Percentiles rank a stretch among this genome's conserved stretches.
These are phyloP conservation scores for Paramicrosporidium saccamoebae DNA, from an alignment of 371 early-diverging fungal species.

Conservation along the genomic window DNA sequence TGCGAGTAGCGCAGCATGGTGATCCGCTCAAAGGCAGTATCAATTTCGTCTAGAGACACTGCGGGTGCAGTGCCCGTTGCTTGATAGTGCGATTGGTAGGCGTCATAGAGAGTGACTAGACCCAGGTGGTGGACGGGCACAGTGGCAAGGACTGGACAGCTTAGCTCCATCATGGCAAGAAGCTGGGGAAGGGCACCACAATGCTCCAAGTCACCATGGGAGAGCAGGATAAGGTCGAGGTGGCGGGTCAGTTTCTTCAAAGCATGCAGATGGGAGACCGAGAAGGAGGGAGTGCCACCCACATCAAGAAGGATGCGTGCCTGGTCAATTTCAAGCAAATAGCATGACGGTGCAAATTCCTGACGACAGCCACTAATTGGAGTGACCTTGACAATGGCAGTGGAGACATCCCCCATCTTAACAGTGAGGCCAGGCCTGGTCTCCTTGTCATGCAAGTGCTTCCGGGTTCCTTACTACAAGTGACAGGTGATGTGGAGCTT, in stretches of 20 bases:
- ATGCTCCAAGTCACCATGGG: constrained; percentile 56
- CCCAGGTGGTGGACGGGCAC: constrained; percentile 82
- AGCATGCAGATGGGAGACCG: constrained; percentile 13
- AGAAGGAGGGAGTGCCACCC: constrained; percentile 42
- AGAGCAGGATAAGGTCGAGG: constrained; percentile 72
- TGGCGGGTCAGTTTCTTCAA: constrained; percentile 33
- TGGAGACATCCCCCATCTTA: no score
- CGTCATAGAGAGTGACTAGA: constrained; percentile 38
- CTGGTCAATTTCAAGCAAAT: constrained; percentile 58
- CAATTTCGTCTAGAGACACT: constrained; percentile 33
- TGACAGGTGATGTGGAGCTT: no score
- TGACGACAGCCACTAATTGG: no score
- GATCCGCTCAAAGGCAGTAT: constrained; percentile 47
- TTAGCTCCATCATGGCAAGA: constrained; percentile 27
- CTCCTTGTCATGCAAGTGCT: no score
- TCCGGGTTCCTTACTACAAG: no score
- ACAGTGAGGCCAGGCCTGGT: no score
- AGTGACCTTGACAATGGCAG: no score
- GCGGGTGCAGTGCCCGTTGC: constrained; percentile 28
- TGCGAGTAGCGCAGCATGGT: constrained; percentile 65
- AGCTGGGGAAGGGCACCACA: constrained; percentile 71
- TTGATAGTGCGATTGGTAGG: constrained; percentile 18
- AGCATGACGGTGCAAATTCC: constrained; percentile 62
- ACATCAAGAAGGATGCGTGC: constrained; percentile 70
- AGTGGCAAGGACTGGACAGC: constrained; percentile 69